Conservation (phyloP, 345 rosid species). For the Iberis pinnata region DNA sequence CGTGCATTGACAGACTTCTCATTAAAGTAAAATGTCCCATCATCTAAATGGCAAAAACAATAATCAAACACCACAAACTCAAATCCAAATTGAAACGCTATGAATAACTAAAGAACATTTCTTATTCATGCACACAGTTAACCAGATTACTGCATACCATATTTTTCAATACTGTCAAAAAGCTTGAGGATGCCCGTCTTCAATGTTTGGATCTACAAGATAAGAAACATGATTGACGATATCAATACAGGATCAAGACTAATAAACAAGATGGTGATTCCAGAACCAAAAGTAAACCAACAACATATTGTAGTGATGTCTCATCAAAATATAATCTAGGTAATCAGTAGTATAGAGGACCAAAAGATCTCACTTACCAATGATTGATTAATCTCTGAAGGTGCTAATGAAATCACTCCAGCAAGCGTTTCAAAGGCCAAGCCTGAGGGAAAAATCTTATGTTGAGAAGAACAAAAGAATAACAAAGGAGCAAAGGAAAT, state of each 20-base stretch:
- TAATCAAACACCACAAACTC: neutral
- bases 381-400: conserved; percentile 68
- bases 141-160: conserved; percentile 42
- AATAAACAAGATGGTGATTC: neutral
- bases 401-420: conserved; percentile 68
- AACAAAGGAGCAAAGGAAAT: conserved; percentile 2
- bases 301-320: neutral
- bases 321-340: conserved; percentile 25
- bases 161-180: conserved; percentile 73
- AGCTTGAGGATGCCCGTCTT: conserved; percentile 72
- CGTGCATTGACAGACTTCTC: neutral
- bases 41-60: conserved; percentile 40
- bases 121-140: neutral
- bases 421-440: conserved; percentile 43
- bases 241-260: conserved; percentile 3
- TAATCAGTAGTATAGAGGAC: conserved; percentile 3
- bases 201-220: conserved; percentile 54
- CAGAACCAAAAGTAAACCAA: neutral
- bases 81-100: neutral
- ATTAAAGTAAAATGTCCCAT: conserved; percentile 76
- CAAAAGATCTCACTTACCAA: conserved; percentile 47
- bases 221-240: conserved; percentile 3
- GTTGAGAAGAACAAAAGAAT: neutral
- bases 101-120: neutral
- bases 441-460: conserved; percentile 40